Evolutionary conservation across 768 basidiomycete species (phyloP), one percentile per base, ranked within the genome.

Genomic region (Leccinum subgranulosum): DNA sequence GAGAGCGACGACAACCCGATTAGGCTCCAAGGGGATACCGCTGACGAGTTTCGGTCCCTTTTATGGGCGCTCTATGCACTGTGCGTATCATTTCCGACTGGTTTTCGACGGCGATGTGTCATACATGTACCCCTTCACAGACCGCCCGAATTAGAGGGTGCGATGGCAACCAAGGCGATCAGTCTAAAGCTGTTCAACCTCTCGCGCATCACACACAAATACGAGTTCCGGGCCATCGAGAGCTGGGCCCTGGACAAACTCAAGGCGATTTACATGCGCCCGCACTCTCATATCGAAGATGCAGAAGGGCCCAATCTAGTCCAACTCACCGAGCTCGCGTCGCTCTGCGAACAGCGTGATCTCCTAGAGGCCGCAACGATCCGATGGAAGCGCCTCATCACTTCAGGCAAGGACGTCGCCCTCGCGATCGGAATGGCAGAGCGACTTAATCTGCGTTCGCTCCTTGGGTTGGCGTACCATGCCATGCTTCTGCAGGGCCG

Each of bases 61-160:
- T 68, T 84, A 34, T 84, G 82, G 81, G 76, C 78, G 3, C 64
- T 82, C 48, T 79, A 83, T 61, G 77, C 79, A 0, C 64, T 76
- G 83, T 85, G 71, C 66, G 81, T 76, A 51, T 49, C 51, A 53
- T 53, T 47, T 39, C 36, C 55, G 46, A 55, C 29, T 36, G 11
- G 0, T 2, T 36, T 21, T 31, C 51, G 15, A 56, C 57, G 25
- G 49, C 47, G 59, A 51, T 55, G 53, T 49, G 51, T 31, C 39
- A 43, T 29, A 49, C 55, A 34, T 51, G 39, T 19, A 11, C 28
- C 17, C 29, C 36, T 49, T 43, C 28, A 45, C 60, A 84, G 83
- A 46, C 74, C 76, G 8, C 76, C 76, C 6, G 79, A 83, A 23
- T 73, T 81, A 25, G 78, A 77, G 64, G 66, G 72, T 7, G 78